Evolutionary conservation across 2,329 filamentous ascomycete genomes (phyloP).

Genomic region (Zymoseptoria passerinii): DNA sequence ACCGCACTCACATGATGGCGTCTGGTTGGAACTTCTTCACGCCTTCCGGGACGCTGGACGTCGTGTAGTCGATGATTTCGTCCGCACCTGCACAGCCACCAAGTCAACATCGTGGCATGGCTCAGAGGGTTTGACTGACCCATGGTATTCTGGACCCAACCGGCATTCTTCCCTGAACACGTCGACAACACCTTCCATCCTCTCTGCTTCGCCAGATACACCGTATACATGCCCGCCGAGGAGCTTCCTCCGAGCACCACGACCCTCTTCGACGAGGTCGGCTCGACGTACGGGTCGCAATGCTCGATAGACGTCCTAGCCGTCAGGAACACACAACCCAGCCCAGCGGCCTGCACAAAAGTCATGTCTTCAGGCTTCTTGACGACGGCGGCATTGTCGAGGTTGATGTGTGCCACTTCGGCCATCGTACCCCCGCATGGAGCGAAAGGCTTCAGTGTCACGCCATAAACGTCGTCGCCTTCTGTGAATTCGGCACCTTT

Average conservation of each 20-base stretch:
- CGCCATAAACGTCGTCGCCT: slow-evolving; percentile 28
- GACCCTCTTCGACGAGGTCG: slow-evolving; percentile 19
- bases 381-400: slow-evolving; percentile 17
- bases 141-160: neutral
- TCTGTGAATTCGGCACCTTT: slow-evolving; percentile 18
- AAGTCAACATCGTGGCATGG: neutral
- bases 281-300: slow-evolving; percentile 21
- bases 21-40: slow-evolving; percentile 46
- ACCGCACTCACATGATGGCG: slow-evolving; percentile 37
- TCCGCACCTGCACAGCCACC: slow-evolving; percentile 32
- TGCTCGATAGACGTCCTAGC: slow-evolving; percentile 26
- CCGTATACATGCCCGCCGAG: slow-evolving; percentile 28
- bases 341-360: slow-evolving; percentile 25
- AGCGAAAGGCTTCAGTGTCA: slow-evolving; percentile 23
- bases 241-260: slow-evolving; percentile 28
- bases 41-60: slow-evolving; percentile 39
- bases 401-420: slow-evolving; percentile 24
- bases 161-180: slow-evolving; percentile 49
- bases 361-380: slow-evolving; percentile 27
- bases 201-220: slow-evolving; percentile 24
- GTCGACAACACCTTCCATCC: slow-evolving; percentile 36
- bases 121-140: neutral
- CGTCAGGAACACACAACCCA: slow-evolving; percentile 28
- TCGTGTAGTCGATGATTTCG: slow-evolving; percentile 54
- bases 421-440: slow-evolving; percentile 22